Evolutionary conservation across 2,329 filamentous ascomycete species (phyloP), one percentile per base, ranked within the genome.

Genomic region (Neonectria neomacrospora): DNA sequence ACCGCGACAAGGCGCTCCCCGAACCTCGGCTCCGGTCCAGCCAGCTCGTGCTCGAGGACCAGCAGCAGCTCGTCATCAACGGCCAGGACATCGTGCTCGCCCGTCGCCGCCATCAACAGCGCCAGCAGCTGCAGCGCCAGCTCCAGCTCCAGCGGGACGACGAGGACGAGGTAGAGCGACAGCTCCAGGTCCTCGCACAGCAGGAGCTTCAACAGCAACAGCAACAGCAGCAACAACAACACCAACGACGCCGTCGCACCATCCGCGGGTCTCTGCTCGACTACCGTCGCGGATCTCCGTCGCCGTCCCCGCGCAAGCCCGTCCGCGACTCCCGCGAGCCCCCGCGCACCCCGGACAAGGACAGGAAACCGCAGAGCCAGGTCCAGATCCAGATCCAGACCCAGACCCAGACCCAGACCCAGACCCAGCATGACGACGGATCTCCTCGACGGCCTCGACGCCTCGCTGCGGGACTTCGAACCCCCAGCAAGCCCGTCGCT

Each of bases 391-490:
- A 8, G 30, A 65, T 52, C 56, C 76, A 70, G 73, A 73, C n/a
- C n/a, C 52, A 59, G 48, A 3, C 47, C 53, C 34, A 44, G 22
- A 45, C 12, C 41, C 37, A 37, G 7, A 30, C n/a, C 34, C 8
- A 8, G 30, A 65, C 65, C 74, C 34, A 37, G 14, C 34, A 37
- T 37, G 34, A 37, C 16, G 34, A 14, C 34, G 34, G 77, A 80
- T 72, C 78, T 66, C 60, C 75, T 77, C 70, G 79, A 81, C 71
- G 75, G 71, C 58, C 80, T 83, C 74, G 85, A 85, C 81, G 83
- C 75, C 71, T 86, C 83, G 63, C 80, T 85, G 73, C 83, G 80
- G 80, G 85, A 86, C 72, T 84, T 83, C 82, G 84, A 83, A 73
- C 82, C 79, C 71, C 82, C 82, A 74, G 80, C 78, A 75, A 80